Base-by-base conservation (phyloP, 805 yeast species). In the Alloascoidea hylecoeti region DNA sequence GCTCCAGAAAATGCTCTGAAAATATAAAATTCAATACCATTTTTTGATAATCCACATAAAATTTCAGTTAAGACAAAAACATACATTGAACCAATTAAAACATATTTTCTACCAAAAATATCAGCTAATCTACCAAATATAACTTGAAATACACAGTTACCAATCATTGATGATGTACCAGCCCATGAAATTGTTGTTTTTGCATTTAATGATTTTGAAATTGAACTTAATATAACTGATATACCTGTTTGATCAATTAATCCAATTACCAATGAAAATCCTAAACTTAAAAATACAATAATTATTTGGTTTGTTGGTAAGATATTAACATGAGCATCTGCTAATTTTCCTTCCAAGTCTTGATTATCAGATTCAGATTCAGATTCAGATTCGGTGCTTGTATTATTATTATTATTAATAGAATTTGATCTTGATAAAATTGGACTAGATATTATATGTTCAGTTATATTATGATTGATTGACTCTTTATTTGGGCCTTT, bases 1-100 rank as follows among this genome's bases (percentile, higher is more conserved):
- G 73, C 58, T 16, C 79, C 78, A 13, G 73, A 66, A 38, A 72
- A 53, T 0, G 73, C 75, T 38, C 78, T 55, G 44, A 68, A 70
- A 2, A 72, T 57, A 45, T 53, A 72, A 33, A 72, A 60, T 45
- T 70, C 70, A 1, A 64, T 53, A 2, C 69, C 64, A 1, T 66
- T 66, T 39, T 58, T 57, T n/a, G 69, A 67, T 44, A 70, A 63
- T 4, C 72, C 74, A 47, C 75, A 65, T 3, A 67, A 69, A 18
- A 72, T 46, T 43, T 71, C 73, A 15, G 66, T 61, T 5, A 64
- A 37, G 3, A 60, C 58, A 6, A 72, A 51, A 2, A 69, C 53
- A 1, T 48, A 42, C 23, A 70, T 48, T 19, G 67, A 58, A 2
- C 51, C 44, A 32, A 71, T 43, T 37, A 72, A 48, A 5, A 70